These are phyloP conservation scores for Nicotiana paniculata DNA, from an alignment of 257 asterid genomes.

Conservation along the genomic window DNA sequence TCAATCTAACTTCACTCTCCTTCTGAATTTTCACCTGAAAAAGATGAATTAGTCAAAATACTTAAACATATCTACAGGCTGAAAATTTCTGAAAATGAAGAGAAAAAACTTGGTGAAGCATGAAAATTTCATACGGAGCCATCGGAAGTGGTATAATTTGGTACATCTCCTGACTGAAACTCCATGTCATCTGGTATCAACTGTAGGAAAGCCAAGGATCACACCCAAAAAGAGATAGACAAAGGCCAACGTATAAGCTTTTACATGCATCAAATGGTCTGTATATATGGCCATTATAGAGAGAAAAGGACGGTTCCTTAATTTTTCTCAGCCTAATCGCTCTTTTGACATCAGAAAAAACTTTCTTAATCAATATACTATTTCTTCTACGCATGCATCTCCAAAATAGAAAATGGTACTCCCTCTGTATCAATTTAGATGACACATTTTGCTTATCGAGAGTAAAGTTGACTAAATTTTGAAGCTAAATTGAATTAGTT, in stretches of 20 bases:
- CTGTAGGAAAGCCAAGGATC: conserved; percentile 21
- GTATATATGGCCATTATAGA: background rate
- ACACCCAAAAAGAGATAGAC: background rate
- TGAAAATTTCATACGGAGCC: conserved; percentile 30
- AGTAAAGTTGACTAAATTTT: no score
- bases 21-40: conserved; percentile 35
- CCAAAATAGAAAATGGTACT: no score
- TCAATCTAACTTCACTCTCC: conserved; percentile 36
- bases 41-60: background rate
- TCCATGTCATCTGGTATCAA: conserved; percentile 96
- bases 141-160: conserved; percentile 85
- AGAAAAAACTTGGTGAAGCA: background rate
- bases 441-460: no score
- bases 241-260: background rate
- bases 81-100: background rate
- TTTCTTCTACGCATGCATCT: no score
- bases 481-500: no score
- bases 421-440: no score
- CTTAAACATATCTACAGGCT: background rate
- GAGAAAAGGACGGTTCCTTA: background rate
- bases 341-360: no score
- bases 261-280: background rate
- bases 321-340: no score
- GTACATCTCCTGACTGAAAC: conserved; percentile 85
- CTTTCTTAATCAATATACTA: no score